Evolutionary conservation across 2,329 filamentous ascomycete species (phyloP).

Genomic region (Spiromastix sp.): DNA sequence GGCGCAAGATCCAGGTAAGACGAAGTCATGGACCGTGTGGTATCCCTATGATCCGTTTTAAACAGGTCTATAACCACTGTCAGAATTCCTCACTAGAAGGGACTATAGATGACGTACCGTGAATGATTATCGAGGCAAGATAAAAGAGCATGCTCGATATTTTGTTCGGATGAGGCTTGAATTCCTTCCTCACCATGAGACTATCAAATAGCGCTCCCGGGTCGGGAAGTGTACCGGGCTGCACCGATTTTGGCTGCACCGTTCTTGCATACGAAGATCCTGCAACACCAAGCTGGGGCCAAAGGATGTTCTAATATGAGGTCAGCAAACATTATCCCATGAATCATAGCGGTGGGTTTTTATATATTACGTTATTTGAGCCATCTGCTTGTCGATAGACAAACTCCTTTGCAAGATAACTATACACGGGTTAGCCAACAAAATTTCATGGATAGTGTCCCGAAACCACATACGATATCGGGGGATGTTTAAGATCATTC

Average conservation of each 20-base stretch:
- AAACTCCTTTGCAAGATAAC: slow-evolving; percentile 20
- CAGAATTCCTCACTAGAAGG: not conserved
- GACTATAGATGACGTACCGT: slow-evolving; percentile 21
- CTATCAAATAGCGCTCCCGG: slow-evolving; percentile 18
- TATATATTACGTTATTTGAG: slow-evolving; percentile 11
- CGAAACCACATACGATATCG: slow-evolving; percentile 28
- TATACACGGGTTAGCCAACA: slow-evolving; percentile 38
- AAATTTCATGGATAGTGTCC: slow-evolving; percentile 17
- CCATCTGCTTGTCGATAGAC: slow-evolving; percentile 25
- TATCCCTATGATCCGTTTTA: slow-evolving; percentile 25
- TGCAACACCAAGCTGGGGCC: slow-evolving; percentile 17
- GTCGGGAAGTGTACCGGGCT: slow-evolving; percentile 14
- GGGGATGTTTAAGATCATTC: slow-evolving; percentile 25
- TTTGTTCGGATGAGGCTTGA: slow-evolving; percentile 30
- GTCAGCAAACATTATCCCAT: not conserved
- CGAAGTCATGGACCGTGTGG: slow-evolving; percentile 28
- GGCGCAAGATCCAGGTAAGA: slow-evolving; percentile 40
- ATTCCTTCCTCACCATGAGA: slow-evolving; percentile 9
- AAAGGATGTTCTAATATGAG: slow-evolving; percentile 12
- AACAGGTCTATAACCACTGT: slow-evolving; percentile 36
- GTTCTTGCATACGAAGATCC: slow-evolving; percentile 18
- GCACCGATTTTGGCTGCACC: slow-evolving; percentile 12
- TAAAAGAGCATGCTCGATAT: slow-evolving; percentile 41
- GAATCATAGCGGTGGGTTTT: not conserved
- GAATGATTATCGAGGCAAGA: slow-evolving; percentile 42